phyloP scores from a whole-genome alignment of 345 rosid genomes.

The Arabidopsis arenosa region DNA sequence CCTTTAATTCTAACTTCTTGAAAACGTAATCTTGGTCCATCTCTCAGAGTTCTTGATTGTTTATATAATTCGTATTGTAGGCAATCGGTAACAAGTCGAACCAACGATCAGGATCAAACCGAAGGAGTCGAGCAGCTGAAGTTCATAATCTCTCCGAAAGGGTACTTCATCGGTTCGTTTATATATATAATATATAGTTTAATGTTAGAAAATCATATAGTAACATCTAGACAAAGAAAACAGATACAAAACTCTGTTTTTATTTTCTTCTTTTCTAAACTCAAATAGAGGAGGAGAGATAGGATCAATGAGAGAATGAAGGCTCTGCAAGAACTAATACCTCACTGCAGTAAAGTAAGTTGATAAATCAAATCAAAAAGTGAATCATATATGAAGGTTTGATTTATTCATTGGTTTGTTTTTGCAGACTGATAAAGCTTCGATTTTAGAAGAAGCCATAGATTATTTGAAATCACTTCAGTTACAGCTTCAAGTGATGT shows the following conservation, averaged over 20 bases:
- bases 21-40: background rate
- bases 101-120: conserved; percentile 52
- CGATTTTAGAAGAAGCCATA: conserved; percentile 92
- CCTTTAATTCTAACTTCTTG: background rate
- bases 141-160: conserved; percentile 80
- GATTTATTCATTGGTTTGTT: background rate
- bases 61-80: conserved; percentile 34
- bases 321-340: conserved; percentile 87
- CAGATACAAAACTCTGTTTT: conserved; percentile 24
- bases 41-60: conserved; percentile 13
- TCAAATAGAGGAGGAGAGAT: conserved; percentile 77
- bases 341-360: conserved; percentile 84
- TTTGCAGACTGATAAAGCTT: conserved; percentile 88
- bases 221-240: conserved; percentile 9
- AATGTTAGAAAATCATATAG: background rate
- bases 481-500: conserved; percentile 91
- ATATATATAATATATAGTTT: conserved; percentile 6
- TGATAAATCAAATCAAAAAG: conserved; percentile 1
- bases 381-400: background rate
- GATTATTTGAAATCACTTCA: conserved; percentile 94
- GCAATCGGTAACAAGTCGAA: conserved; percentile 54
- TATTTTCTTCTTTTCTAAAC: background rate
- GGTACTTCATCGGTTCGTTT: conserved; percentile 49
- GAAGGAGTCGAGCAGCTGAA: conserved; percentile 70
- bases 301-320: conserved; percentile 91